Percentiles rank a stretch among this genome's conserved stretches.
phyloP scores from a whole-genome alignment of 2,329 filamentous ascomycete species.

The Phaeosphaeria sp. region DNA sequence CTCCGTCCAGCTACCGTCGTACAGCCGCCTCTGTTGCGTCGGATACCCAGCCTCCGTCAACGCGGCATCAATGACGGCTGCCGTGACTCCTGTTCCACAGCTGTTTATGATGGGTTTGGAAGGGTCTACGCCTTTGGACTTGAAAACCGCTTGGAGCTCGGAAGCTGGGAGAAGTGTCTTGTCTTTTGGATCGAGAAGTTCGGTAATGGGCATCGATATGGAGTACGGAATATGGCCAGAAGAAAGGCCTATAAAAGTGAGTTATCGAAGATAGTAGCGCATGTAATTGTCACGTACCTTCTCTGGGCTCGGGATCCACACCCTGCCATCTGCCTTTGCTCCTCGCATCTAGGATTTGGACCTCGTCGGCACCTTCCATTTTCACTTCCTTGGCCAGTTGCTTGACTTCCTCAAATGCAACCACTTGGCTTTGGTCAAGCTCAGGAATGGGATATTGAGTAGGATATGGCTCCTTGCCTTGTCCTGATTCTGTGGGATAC shows the following conservation, averaged over 20 bases:
- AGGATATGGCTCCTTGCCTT: conserved; percentile 58
- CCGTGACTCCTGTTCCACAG: conserved; percentile 94
- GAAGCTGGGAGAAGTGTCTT: conserved; percentile 78
- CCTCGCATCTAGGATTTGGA: conserved; percentile 90
- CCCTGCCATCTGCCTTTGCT: conserved; percentile 81
- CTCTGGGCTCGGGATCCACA: conserved; percentile 82
- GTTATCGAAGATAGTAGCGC: not conserved
- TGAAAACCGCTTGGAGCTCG: conserved; percentile 76
- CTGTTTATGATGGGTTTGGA: conserved; percentile 82
- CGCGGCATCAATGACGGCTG: conserved; percentile 87
- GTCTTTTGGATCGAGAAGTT: conserved; percentile 80
- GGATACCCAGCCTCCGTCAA: conserved; percentile 80
- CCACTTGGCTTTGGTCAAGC: conserved; percentile 67
- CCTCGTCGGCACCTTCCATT: conserved; percentile 81
- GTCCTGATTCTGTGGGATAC: conserved; percentile 80
- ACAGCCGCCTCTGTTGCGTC: conserved; percentile 73
- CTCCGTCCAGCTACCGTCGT: conserved; percentile 98
- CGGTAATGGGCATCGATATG: conserved; percentile 79
- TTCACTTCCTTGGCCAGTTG: conserved; percentile 77
- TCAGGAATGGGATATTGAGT: conserved; percentile 53
- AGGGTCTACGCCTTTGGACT: conserved; percentile 79
- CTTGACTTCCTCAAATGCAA: conserved; percentile 81
- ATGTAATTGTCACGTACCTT: conserved; percentile 56
- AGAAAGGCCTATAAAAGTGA: conserved; percentile 59
- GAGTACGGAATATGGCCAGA: conserved; percentile 93